Evolutionary conservation across 139 green algal genomes (phyloP), one percentile per base, ranked within the genome.

Genomic region (Coccomyxa sp.): DNA sequence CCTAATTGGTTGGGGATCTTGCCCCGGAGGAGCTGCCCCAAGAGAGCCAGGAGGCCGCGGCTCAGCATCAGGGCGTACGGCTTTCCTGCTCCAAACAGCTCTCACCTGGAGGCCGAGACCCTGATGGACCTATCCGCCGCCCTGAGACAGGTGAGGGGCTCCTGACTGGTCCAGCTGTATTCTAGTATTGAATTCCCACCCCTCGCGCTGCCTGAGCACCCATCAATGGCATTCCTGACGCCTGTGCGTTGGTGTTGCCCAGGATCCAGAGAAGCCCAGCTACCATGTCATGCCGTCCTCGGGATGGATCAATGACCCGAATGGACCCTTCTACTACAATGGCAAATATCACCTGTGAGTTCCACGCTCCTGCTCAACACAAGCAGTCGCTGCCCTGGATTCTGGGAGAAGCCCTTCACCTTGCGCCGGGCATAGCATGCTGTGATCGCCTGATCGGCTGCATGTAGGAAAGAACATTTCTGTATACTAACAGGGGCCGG

Each of bases 321-420:
- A 86, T 37, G 78, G 78, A 38, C 78, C 78, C 16, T 75, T 83
- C 9, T 81, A 73, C 39, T 68, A 77, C 72, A 34, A 83, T 8
- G 82, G 82, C 37, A 50, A 68, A 40, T 86, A 86, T n/a, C 82
- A 86, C 76, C 33, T 86, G 82, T 85, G 71, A 80, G 81, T 71
- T 18, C 55, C 37, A 7, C 24, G 5, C 33, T 39, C 0, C 37
- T 38, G 29, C 27, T 34, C 55, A 58, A 58, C 12, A 16, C 14
- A 12, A 29, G 14, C 16, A 12, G 14, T 58, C 14, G 12, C 16
- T 71, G 27, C 29, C 64, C 64, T 71, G 64, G 29, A 71, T 34
- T 71, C 24, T 71, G 50, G 5, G 50, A 22, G 27, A 64, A 7
- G 50, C 27, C 27, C 5, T 64, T n/a, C n/a, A n/a, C n/a, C n/a